Conservation (phyloP, 2,329 filamentous ascomycete genomes). For the Trichocomaceae sp. region DNA sequence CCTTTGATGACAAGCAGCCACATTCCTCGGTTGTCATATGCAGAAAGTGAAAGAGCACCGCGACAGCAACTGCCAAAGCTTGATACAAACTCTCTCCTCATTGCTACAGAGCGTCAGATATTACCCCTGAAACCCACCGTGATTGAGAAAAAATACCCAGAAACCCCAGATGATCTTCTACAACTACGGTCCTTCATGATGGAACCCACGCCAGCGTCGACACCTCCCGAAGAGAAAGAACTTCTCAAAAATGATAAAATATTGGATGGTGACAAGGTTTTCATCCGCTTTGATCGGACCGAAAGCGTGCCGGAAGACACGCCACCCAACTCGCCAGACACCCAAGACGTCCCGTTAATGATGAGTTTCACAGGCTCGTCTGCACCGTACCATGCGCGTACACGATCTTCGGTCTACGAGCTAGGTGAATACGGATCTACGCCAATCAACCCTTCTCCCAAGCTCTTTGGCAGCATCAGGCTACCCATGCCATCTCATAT, state of each 20-base stretch:
- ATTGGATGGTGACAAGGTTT: constrained; percentile 6
- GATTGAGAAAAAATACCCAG: constrained; percentile 7
- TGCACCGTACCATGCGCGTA: not conserved
- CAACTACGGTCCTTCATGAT: constrained; percentile 6
- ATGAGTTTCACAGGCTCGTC: not conserved
- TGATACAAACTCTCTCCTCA: constrained; percentile 13
- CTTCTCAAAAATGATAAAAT: not conserved
- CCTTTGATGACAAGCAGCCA: constrained; percentile 13
- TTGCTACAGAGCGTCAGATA: not conserved
- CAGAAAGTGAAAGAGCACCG: constrained; percentile 19
- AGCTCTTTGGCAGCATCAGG: constrained; percentile 15
- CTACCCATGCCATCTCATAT: constrained; percentile 35
- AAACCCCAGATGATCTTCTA: constrained; percentile 11
- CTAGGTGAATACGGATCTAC: constrained; percentile 25
- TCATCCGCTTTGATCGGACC: constrained; percentile 4
- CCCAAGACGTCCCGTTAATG: constrained; percentile 10
- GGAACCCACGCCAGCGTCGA: not conserved
- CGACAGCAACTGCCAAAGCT: constrained; percentile 22
- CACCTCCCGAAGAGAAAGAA: constrained; percentile 5
- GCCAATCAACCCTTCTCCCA: constrained; percentile 11
- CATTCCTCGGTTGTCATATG: constrained; percentile 16
- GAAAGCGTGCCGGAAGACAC: constrained; percentile 2
- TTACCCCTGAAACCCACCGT: not conserved
- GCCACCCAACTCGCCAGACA: not conserved
- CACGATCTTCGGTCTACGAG: constrained; percentile 25